Percentiles rank a stretch among this genome's conserved stretches.
phyloP scores from a whole-genome alignment of 345 rosid genomes.

The Mangifera indica region DNA sequence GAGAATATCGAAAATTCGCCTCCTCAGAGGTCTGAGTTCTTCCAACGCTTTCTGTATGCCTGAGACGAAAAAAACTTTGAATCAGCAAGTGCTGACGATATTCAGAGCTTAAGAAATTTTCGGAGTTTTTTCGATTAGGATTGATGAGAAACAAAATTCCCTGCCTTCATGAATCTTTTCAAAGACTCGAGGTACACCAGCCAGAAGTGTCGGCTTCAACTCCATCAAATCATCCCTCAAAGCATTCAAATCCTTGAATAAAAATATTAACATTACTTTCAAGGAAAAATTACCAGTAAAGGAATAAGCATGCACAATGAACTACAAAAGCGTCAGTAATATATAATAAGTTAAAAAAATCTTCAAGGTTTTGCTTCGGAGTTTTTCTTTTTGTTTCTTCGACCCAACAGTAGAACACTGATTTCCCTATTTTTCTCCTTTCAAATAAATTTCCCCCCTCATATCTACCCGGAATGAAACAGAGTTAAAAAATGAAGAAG shows the following conservation, averaged over 20 bases:
- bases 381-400: neutral
- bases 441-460: too few relatives aligned
- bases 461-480: neutral
- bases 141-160: conserved; percentile 9
- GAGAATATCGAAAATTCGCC: conserved; percentile 59
- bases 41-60: conserved; percentile 61
- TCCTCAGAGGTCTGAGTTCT: conserved; percentile 76
- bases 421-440: neutral
- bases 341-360: neutral
- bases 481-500: neutral
- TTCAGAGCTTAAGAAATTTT: conserved; percentile 13
- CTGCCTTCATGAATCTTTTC: conserved; percentile 86
- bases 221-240: conserved; percentile 81
- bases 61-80: conserved; percentile 19
- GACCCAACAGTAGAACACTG: neutral
- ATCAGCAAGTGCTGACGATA: neutral
- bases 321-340: neutral
- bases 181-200: conserved; percentile 92
- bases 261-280: neutral
- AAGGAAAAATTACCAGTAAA: neutral
- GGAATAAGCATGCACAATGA: neutral
- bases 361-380: neutral
- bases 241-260: conserved; percentile 70
- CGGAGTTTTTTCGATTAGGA: neutral
- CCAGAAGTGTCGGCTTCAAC: conserved; percentile 83